These are phyloP conservation scores for Pyrrhoderma noxium DNA, from an alignment of 1,284 basidiomycete species.

Conservation along the genomic window DNA sequence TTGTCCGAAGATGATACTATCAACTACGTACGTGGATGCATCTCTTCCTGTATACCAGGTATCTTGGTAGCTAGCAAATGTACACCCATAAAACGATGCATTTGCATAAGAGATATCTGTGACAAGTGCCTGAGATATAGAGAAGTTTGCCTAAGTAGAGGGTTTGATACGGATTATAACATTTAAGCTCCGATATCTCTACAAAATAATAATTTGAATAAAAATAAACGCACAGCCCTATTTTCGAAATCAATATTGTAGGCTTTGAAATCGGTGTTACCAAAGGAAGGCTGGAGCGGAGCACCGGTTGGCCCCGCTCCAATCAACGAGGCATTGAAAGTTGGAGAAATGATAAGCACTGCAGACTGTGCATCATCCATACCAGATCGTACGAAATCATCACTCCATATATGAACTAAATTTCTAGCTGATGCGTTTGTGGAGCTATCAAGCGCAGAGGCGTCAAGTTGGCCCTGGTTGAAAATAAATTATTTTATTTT, in stretches of 20 bases:
- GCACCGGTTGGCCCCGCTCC: slow-evolving; percentile 50
- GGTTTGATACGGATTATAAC: too few relatives aligned
- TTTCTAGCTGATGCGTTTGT: slow-evolving; percentile 37
- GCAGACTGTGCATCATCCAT: slow-evolving; percentile 49
- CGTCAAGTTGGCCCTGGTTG: slow-evolving; percentile 44
- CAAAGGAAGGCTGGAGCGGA: slow-evolving; percentile 46
- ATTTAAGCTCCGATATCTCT: slow-evolving; percentile 3
- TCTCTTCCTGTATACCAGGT: slow-evolving; percentile 59
- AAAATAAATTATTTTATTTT: not conserved
- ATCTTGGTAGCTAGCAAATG: slow-evolving; percentile 58
- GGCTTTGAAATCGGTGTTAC: slow-evolving; percentile 51
- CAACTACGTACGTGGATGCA: slow-evolving; percentile 52
- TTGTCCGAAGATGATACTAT: slow-evolving; percentile 54
- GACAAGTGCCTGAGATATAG: slow-evolving; percentile 53
- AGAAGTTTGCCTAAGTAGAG: slow-evolving; percentile 42
- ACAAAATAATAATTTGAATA: not conserved
- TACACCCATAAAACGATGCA: slow-evolving; percentile 61
- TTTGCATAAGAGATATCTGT: slow-evolving; percentile 56
- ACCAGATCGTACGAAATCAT: slow-evolving; percentile 34
- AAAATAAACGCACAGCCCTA: slow-evolving; percentile 41
- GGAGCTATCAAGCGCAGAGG: slow-evolving; percentile 27
- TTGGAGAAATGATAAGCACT: slow-evolving; percentile 45
- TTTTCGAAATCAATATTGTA: slow-evolving; percentile 68
- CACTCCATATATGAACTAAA: slow-evolving; percentile 48
- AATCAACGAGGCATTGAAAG: slow-evolving; percentile 42